These are phyloP conservation scores for Lyophyllum atratum DNA, from an alignment of 768 basidiomycete genomes.

Conservation along the genomic window DNA sequence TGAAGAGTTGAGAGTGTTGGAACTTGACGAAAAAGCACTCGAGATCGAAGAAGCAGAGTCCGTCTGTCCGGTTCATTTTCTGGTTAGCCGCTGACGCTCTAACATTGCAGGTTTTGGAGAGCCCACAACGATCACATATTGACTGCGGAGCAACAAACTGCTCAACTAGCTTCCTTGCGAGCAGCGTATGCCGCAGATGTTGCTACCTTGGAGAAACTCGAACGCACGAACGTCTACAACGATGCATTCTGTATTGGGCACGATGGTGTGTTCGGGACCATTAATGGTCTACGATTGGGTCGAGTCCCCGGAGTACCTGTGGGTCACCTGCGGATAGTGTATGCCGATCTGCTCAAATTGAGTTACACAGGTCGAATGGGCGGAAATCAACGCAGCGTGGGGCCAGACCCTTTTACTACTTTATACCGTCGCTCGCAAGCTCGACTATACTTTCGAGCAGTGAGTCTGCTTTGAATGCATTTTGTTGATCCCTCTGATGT, in stretches of 20 bases:
- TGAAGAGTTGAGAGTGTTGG: slow-evolving; percentile 67
- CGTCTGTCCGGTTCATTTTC: slow-evolving; percentile 28
- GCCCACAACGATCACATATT: slow-evolving; percentile 74
- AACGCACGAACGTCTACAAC: slow-evolving; percentile 93
- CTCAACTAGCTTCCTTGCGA: slow-evolving; percentile 70
- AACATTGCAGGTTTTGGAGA: slow-evolving; percentile 73
- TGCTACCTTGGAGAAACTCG: slow-evolving; percentile 77
- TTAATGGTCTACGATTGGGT: slow-evolving; percentile 92
- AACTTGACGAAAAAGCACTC: slow-evolving; percentile 76
- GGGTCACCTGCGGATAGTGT: slow-evolving; percentile 25
- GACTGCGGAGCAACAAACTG: slow-evolving; percentile 61
- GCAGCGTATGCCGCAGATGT: slow-evolving; percentile 81
- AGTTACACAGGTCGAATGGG: slow-evolving; percentile 82
- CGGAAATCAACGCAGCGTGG: slow-evolving; percentile 99
- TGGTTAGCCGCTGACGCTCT: slow-evolving; percentile 12
- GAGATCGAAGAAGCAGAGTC: slow-evolving; percentile 84
- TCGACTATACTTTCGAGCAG: slow-evolving; percentile 88
- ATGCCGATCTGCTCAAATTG: slow-evolving; percentile 15
- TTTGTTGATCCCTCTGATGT: slow-evolving; percentile 4
- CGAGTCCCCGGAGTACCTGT: slow-evolving; percentile 84
- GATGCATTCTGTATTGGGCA: slow-evolving; percentile 96
- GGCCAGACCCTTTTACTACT: slow-evolving; percentile 91
- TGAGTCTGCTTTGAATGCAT: slow-evolving; percentile 38
- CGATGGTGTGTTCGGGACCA: slow-evolving; percentile 95
- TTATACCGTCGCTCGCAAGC: slow-evolving; percentile 89